Base-by-base conservation (phyloP, 2,329 filamentous ascomycete species). In the Cytospora piceicola region DNA sequence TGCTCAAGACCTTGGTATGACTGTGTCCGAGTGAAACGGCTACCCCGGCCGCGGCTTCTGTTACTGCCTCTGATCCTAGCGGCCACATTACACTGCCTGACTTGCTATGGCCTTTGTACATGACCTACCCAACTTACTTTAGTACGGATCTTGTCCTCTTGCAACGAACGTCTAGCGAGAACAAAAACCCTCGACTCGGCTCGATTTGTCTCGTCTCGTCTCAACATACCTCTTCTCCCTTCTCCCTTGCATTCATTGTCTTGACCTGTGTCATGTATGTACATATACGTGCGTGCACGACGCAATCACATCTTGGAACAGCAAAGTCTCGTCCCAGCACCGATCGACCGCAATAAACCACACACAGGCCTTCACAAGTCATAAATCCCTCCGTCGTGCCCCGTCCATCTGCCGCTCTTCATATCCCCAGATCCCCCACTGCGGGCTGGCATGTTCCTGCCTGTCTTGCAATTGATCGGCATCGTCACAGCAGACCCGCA, bases 401-500 rank as follows among this genome's bases (percentile, higher is more conserved):
- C 42, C 42, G 42, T 49, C 42, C 42, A 49, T 22, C 42, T 49
- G 42, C 42, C 42, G 42, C 42, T 49, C 42, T 49, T 49, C 42
- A 49, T 49, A 49, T 49, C n/a, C 42, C 42, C 42, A 46, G 39
- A n/a, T 36, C 34, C 4, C n/a, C 42, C 42, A n/a, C 42, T 1
- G 6, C n/a, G 20, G 42, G 11, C 15, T 36, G 34, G 34, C 14
- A 9, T 36, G 34, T 36, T 36, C 20, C 17, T 49, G 20, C 42
- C 42, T n/a, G 42, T 49, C 42, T n/a, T 49, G 42, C 42, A 22
- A 49, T n/a, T 49, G 42, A 49, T 49, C 42, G 42, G 42, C 42
- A 49, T 42, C 60, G 32, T 57, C 60, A 39, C 53, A 39, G 61
- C 56, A 53, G 61, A 55, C 54, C 61, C 61, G 53, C 53, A 57